Percentiles rank a stretch among this genome's conserved stretches.
These are phyloP conservation scores for Globisporangium rhizosaccharum DNA, from an alignment of 352 stramenopile species.

Conservation along the genomic window DNA sequence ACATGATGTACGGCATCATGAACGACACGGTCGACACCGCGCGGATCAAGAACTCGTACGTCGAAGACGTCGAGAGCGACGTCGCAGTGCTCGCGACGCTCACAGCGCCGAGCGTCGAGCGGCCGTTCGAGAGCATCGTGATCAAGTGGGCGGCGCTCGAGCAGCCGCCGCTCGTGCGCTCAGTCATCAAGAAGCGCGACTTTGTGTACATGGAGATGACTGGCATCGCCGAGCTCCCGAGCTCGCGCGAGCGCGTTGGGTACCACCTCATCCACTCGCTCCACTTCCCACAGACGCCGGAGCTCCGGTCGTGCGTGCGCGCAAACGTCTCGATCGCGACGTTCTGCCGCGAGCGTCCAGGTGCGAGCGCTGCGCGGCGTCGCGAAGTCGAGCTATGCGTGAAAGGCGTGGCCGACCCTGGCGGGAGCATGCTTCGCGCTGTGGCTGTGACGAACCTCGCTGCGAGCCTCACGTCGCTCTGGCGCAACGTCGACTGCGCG, in stretches of 20 bases:
- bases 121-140: slow-evolving; percentile 38
- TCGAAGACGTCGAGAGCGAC: slow-evolving; percentile 35
- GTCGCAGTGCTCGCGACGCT: slow-evolving; percentile 40
- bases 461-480: slow-evolving; percentile 24
- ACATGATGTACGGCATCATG: slow-evolving; percentile 38
- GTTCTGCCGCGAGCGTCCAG: slow-evolving; percentile 30
- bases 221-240: slow-evolving; percentile 23
- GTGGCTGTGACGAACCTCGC: slow-evolving; percentile 19
- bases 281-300: slow-evolving; percentile 25
- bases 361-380: not conserved
- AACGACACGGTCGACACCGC: slow-evolving; percentile 22
- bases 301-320: slow-evolving; percentile 20
- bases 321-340: slow-evolving; percentile 30
- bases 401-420: slow-evolving; percentile 23
- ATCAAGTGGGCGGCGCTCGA: slow-evolving; percentile 28
- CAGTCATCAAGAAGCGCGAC: slow-evolving; percentile 44
- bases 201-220: slow-evolving; percentile 55
- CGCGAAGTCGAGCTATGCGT: slow-evolving; percentile 21
- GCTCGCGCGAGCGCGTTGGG: slow-evolving; percentile 35
- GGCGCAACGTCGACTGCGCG: slow-evolving; percentile 21
- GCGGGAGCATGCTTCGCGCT: slow-evolving; percentile 24
- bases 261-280: slow-evolving; percentile 60
- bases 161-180: slow-evolving; percentile 12
- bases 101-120: slow-evolving; percentile 28
- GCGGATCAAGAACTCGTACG: slow-evolving; percentile 37